Evolutionary conservation across 106 monocot species (phyloP).

Genomic region (Dioscorea zingiberensis): DNA sequence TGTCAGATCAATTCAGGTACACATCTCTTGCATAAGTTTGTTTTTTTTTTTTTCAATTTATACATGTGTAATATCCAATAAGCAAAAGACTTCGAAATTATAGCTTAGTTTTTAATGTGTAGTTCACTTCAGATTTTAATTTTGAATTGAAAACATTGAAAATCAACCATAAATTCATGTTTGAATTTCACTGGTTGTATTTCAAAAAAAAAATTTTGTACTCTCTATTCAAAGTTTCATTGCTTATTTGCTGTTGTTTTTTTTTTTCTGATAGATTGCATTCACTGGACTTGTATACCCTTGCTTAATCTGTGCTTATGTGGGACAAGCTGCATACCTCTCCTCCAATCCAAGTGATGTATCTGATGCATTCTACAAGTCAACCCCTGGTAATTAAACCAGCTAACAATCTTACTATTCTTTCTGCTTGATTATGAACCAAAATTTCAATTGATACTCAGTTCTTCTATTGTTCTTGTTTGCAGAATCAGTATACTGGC

Average conservation of each 20-base stretch:
- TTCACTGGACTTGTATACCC: constrained; percentile 58
- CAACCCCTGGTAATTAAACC: constrained; percentile 35
- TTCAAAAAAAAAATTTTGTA: no score
- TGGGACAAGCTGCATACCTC: constrained; percentile 58
- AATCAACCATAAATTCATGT: no score
- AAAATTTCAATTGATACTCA: neutral
- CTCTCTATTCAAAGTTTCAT: no score
- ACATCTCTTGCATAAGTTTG: neutral
- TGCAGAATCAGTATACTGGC: constrained; percentile 39
- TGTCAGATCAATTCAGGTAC: constrained; percentile 69
- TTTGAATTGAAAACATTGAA: no score
- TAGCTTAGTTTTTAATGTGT: no score
- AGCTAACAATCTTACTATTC: no score
- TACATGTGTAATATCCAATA: no score
- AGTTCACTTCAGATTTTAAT: no score
- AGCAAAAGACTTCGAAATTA: no score
- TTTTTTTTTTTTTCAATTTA: no score
- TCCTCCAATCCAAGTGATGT: constrained; percentile 19
- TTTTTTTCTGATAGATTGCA: constrained; percentile 29
- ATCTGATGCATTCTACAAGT: constrained; percentile 48
- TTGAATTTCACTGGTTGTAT: no score
- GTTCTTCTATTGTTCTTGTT: neutral
- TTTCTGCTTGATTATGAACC: no score
- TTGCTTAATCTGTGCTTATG: constrained; percentile 47
- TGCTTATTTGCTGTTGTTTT: neutral